Evolutionary conservation across 805 yeast species (phyloP), one percentile per base, ranked within the genome.

Genomic region (Wickerhamiella sergipiensis): DNA sequence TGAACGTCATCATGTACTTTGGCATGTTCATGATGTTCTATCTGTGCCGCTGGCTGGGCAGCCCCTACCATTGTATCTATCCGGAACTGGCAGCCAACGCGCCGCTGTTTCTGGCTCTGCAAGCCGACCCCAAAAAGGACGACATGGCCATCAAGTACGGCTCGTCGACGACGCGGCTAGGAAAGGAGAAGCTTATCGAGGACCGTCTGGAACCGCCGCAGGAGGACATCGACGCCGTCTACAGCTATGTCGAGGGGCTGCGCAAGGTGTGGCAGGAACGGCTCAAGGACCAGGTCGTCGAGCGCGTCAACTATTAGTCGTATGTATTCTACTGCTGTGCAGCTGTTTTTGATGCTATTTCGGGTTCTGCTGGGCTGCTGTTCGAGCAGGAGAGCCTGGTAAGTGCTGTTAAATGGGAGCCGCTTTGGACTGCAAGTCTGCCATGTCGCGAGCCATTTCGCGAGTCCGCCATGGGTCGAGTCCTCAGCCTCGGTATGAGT

Each of bases 61-160:
- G 95, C 5, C 83, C 83, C 15, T 84, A 90, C 81, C 95, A 90
- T 64, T 85, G 84, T 59, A 84, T 92, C 43, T 75, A 81, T 29
- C 95, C 97, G 1, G 86, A 88, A 66, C 80, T 73, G 12, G 97
- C 95, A 13, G 95, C 97, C 8, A 83, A 84, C 62, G 86, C 97
- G 1, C 86, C 92, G 0, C 73, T 86, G 1, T 80, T 76, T 66
- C 84, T 81, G 7, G 80, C 85, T 1, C 61, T 72, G 6, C 53
- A 71, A 38, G 79, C 81, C 0, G 74, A 76, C 50, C 75, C 83
- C 2, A 71, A 70, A 33, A 67, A 66, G 17, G 58, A 63, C 39
- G 64, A 62, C n/a, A 80, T 78, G 60, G 69, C 70, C 19, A 69
- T 80, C 49, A 79, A 80, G 59, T 78, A 75, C 53, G 95, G 95